Evolutionary conservation across 2,329 filamentous ascomycete species (phyloP), one percentile per base, ranked within the genome.

Genomic region (Diaporthe caulivora): DNA sequence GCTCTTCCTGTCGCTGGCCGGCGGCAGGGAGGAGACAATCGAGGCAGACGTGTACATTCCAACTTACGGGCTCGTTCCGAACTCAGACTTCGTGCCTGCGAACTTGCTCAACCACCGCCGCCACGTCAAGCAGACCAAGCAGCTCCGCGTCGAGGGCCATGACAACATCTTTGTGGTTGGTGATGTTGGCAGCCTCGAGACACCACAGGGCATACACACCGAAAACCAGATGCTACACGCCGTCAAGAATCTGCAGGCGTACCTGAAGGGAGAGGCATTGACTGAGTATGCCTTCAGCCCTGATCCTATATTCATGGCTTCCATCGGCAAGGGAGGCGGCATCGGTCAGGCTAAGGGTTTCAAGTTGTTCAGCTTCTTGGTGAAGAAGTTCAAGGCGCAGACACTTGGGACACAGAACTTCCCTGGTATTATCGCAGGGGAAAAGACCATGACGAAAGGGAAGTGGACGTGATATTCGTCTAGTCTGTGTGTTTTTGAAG

Each of bases 11-110:
- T 72, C 64, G 37, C n/a, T 62, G 6, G 42, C 53, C 31, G n/a
- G 54, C 18, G 71, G 34, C 29, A 42, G 51, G 34, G 58, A 53
- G 21, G 80, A 79, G 74, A 84, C 81, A 4, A 78, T 89, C 67
- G 78, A 78, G 18, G 79, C 84, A 0, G 84, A 87, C 76, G 80
- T 87, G 0, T 85, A 87, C 77, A 78, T 90, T 18, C 87, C 87
- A 0, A 83, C 86, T 0, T 85, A 83, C 47, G 88, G 88, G 55
- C 73, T 84, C 5, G 67, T 78, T 0, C 82, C 84, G 72, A 90
- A 90, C 80, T 85, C 84, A 74, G 67, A 72, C 13, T 82, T 79
- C 70, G 47, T 81, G 18, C 80, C 80, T 0, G 17, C 64, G 7
- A 18, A 60, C 13, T 69, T 81, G 77, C 76, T 81, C 24, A 79